Evolutionary conservation across 2,329 filamentous ascomycete species (phyloP).

Genomic region (Cryphonectria nitschkei): DNA sequence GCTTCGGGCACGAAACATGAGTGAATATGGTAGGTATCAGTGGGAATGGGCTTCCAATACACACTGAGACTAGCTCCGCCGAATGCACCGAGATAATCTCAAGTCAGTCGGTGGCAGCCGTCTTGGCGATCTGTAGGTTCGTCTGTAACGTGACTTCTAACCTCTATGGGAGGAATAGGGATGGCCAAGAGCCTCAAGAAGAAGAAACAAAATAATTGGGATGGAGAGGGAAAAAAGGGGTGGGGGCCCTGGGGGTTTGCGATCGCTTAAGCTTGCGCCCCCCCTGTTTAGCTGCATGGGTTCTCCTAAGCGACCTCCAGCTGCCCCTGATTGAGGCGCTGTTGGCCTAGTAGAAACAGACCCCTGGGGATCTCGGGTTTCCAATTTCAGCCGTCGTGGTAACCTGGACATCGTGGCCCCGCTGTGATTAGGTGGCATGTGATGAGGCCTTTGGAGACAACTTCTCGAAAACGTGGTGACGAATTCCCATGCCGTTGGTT

Average conservation of each 20-base stretch:
- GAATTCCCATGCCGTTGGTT: background rate
- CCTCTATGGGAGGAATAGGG: background rate
- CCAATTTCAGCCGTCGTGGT: background rate
- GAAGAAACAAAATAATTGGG: background rate
- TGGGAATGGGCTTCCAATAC: background rate
- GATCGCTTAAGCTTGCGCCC: background rate
- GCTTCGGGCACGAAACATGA: too few species aligned
- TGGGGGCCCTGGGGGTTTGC: background rate
- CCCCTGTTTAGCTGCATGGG: background rate
- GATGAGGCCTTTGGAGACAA: background rate
- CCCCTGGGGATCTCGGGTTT: background rate
- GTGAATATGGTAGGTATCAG: background rate
- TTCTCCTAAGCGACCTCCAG: background rate
- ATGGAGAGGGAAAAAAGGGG: too few species aligned
- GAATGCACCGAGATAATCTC: background rate
- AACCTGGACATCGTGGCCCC: background rate
- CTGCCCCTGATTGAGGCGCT: constrained; percentile 1
- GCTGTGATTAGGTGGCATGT: background rate
- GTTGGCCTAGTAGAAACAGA: background rate
- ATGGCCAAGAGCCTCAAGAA: background rate
- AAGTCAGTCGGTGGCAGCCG: background rate
- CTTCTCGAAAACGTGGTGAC: background rate
- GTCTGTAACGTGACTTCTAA: background rate
- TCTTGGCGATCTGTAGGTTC: background rate
- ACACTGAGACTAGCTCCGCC: background rate